A percentile compares a stretch with the other conserved stretches of the same genome.
Conservation (phyloP, 2,329 filamentous ascomycete species). For the Hymenoscyphus infarciens region DNA sequence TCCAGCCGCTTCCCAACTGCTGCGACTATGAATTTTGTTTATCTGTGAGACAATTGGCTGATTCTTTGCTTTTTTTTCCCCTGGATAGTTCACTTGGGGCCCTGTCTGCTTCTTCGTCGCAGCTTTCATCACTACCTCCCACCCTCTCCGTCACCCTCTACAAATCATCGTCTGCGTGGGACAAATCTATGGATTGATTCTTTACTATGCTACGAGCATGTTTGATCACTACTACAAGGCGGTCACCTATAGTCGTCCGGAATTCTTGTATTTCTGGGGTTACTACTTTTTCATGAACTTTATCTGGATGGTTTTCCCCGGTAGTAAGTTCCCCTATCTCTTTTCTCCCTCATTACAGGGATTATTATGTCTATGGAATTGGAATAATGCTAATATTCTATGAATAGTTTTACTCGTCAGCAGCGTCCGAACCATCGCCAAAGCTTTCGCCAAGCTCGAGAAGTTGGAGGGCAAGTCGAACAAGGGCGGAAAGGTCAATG, state of each 20-base stretch:
- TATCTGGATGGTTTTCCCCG: conserved; percentile 57
- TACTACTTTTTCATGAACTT: conserved; percentile 61
- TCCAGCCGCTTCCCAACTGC: not conserved
- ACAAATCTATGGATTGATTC: conserved; percentile 50
- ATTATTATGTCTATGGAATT: not conserved
- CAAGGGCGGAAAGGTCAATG: not conserved
- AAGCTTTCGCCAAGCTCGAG: conserved; percentile 38
- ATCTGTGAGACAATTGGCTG: not conserved
- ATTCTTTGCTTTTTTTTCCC: not conserved
- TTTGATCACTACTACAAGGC: conserved; percentile 47
- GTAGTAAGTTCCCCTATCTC: conserved; percentile 36
- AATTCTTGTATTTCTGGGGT: conserved; percentile 59
- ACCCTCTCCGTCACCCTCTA: conserved; percentile 47
- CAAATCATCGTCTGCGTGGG: conserved; percentile 41
- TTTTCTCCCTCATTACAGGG: not conserved
- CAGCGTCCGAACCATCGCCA: conserved; percentile 36
- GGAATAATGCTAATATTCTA: not conserved
- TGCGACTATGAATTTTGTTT: too few species aligned
- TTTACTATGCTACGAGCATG: conserved; percentile 60
- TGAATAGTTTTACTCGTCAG: conserved; percentile 36
- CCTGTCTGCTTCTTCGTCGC: conserved; percentile 53
- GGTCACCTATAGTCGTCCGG: conserved; percentile 53
- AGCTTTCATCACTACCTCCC: conserved; percentile 42
- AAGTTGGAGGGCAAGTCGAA: conserved; percentile 16
- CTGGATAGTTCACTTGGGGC: conserved; percentile 50